Conservation (phyloP, 352 stramenopile species). For the Pythium phragmitis region DNA sequence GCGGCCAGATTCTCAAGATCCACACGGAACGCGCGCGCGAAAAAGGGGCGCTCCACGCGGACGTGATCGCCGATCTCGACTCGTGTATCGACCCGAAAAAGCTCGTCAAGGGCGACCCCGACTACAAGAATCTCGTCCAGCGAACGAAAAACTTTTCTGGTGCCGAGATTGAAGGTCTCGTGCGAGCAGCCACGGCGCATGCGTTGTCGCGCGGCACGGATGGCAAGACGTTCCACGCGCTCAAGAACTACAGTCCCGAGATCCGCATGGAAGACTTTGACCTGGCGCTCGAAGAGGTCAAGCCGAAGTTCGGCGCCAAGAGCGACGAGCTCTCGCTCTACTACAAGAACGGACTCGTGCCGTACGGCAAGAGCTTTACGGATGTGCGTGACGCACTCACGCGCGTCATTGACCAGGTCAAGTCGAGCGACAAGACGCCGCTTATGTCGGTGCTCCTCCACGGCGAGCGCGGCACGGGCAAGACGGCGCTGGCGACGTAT, state of each 20-base stretch:
- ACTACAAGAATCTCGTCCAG: constrained; percentile 91
- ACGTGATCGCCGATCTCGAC: constrained; percentile 77
- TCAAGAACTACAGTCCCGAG: constrained; percentile 74
- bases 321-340: constrained; percentile 95
- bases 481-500: constrained; percentile 97
- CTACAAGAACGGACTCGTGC: constrained; percentile 96
- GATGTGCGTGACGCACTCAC: constrained; percentile 91
- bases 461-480: constrained; percentile 92
- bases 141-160: constrained; percentile 99
- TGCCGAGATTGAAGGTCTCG: constrained; percentile 97
- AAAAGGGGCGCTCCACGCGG: constrained; percentile 67
- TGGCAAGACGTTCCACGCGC: constrained; percentile 81
- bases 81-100: constrained; percentile 70
- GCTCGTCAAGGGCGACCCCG: constrained; percentile 55
- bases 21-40: constrained; percentile 91
- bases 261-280: constrained; percentile 94
- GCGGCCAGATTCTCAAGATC: constrained; percentile 98
- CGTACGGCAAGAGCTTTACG: constrained; percentile 94
- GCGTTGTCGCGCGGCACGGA: constrained; percentile 81
- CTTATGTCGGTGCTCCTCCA: constrained; percentile 98
- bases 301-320: constrained; percentile 96
- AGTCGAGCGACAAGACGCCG: constrained; percentile 93
- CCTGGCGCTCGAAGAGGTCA: constrained; percentile 93
- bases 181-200: constrained; percentile 92
- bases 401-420: constrained; percentile 94